Evolutionary conservation across 2,329 filamentous ascomycete genomes (phyloP), one percentile per base, ranked within the genome.

Genomic region (Penicillium sp.): DNA sequence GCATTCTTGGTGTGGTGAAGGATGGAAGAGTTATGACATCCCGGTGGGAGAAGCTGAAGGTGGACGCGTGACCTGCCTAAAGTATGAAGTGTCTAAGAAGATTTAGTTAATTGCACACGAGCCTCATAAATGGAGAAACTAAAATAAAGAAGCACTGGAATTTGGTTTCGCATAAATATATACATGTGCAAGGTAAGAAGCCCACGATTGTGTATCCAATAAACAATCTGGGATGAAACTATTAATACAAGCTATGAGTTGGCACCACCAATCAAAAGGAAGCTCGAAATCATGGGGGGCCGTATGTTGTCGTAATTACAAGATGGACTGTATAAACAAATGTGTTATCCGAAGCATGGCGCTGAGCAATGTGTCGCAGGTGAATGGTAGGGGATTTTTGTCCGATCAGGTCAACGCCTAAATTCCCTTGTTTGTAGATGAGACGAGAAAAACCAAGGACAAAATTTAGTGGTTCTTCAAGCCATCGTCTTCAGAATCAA

Each of bases 1-100:
- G 80, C 19, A 60, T 86, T 8, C 65, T 85, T 47, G 81, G 78
- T 2, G 83, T 87, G 0, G 76, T 88, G 22, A 87, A 87, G 68
- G 84, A 85, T 40, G 85, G 85, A 1, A 75, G 82, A n/a, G 77
- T 86, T 53, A 22, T 63, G 45, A 58, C 44, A 15, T 33, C 45
- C n/a, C 45, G 45, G 1, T 58, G 56, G 56, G 44, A 51, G 35
- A 51, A 58, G 22, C 26, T 58, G 33, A 19, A 19, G 6, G 22
- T 22, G 17, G 51, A 40, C 15, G 13, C 17, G 10, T 54, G 8
- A 54, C 15, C 22, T 13, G 15, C 40, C 19, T 8, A 12, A 22
- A 6, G 13, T 15, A 15, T 5, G 35, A 37, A 37, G 35, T 2
- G 4, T 37, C 17, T 15, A 15, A 37, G 35, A 37, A 37, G 4